Conservation (phyloP, 2,329 filamentous ascomycete species). For the Colletotrichum somersetense region DNA sequence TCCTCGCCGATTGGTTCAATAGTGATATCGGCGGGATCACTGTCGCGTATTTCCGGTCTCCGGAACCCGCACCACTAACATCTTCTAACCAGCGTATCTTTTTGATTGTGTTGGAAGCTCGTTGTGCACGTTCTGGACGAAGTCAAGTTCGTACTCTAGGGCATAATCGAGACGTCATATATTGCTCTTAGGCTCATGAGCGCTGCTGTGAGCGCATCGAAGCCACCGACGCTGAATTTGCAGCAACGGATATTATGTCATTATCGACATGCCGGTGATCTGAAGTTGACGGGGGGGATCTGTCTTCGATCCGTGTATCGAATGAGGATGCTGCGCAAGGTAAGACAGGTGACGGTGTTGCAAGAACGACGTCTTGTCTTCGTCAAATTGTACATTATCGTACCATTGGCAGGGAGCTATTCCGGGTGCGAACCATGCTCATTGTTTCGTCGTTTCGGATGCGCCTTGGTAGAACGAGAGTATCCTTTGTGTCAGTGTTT, state of each 20-base stretch:
- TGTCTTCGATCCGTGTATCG: slow-evolving; percentile 3
- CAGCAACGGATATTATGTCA: not conserved
- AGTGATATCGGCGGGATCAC: not conserved
- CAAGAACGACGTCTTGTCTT: slow-evolving; percentile 3
- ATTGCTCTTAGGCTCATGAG: not conserved
- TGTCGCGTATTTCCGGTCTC: not conserved
- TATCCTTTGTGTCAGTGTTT: not conserved
- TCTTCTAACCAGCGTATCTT: not conserved
- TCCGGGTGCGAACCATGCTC: not conserved
- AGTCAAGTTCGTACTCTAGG: not conserved
- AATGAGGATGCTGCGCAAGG: slow-evolving; percentile 3
- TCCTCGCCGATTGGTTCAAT: not conserved
- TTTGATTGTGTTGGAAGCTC: not conserved
- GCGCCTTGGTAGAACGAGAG: not conserved
- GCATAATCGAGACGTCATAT: not conserved
- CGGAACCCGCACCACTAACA: not conserved
- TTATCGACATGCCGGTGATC: not conserved
- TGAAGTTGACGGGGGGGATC: not conserved
- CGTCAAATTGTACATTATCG: not conserved
- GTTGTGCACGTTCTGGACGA: not conserved
- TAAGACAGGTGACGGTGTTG: slow-evolving; percentile 1
- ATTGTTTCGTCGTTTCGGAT: not conserved
- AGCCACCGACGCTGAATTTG: not conserved
- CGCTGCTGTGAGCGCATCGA: not conserved
- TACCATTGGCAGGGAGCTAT: slow-evolving; percentile 4